Conservation (phyloP, 225 moss, liverwort and hornwort species). For the Anthoceros angustus region DNA sequence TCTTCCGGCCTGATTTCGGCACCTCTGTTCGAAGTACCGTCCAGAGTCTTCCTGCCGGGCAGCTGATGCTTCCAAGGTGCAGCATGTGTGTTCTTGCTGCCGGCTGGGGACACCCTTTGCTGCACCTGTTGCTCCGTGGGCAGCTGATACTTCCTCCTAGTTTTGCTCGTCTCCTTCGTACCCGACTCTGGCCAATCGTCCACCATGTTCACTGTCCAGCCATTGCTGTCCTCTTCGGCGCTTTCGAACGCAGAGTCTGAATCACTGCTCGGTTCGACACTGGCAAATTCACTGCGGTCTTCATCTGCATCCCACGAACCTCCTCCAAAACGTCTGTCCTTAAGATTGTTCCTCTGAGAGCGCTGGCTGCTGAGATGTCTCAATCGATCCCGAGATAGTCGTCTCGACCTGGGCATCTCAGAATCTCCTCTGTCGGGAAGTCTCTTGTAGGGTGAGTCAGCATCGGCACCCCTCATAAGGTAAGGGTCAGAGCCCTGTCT, state of each 20-base stretch:
- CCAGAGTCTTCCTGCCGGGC: background rate
- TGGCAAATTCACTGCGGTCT: constrained; percentile 1
- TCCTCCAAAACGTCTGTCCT: background rate
- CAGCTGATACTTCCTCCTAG: background rate
- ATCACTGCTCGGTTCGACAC: background rate
- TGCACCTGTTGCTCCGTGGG: background rate
- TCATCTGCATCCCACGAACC: background rate
- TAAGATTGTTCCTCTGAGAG: background rate
- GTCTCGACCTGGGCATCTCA: background rate
- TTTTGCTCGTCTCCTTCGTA: background rate
- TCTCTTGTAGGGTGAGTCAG: background rate
- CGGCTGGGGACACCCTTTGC: background rate
- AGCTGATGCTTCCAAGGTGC: background rate
- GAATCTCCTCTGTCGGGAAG: background rate
- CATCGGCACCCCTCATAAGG: background rate
- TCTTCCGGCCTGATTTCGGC: background rate
- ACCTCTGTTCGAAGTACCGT: too few species aligned
- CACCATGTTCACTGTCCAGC: background rate
- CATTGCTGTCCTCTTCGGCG: background rate
- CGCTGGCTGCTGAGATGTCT: background rate
- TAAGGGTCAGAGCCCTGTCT: background rate
- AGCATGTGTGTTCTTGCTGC: background rate
- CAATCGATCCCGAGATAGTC: background rate
- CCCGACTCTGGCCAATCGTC: background rate
- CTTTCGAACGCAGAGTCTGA: background rate